phyloP scores from a whole-genome alignment of 176 grass and related monocot species.

The Carex myosuroides region DNA sequence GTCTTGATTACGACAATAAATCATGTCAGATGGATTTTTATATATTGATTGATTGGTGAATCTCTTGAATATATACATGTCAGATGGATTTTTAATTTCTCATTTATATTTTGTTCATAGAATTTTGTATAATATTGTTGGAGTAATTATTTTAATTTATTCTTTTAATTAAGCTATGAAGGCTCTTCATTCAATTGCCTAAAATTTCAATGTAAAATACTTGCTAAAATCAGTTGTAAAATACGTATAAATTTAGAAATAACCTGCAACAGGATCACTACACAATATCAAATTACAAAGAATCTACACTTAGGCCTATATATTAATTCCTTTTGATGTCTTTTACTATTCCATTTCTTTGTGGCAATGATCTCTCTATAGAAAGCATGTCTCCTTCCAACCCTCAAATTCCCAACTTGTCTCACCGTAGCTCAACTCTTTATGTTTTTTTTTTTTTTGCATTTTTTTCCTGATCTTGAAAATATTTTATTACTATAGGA shows the following conservation, averaged over 20 bases:
- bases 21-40: no score
- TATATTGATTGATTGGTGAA: no score
- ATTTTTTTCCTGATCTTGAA: neutral
- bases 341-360: neutral
- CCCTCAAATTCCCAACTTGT: conserved; percentile 4
- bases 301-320: neutral
- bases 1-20: no score
- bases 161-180: neutral
- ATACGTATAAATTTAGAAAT: neutral
- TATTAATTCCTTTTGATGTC: neutral
- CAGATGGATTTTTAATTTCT: no score
- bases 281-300: neutral
- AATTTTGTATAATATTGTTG: no score
- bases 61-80: no score
- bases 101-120: no score
- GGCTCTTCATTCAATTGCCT: neutral
- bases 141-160: no score
- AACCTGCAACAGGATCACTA: neutral
- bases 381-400: conserved; percentile 4
- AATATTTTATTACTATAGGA: neutral
- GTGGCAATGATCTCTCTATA: neutral
- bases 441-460: neutral
- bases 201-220: no score
- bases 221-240: neutral
- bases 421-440: neutral